Base-by-base conservation (phyloP, 78 protist species). In the Guillardia theta region DNA sequence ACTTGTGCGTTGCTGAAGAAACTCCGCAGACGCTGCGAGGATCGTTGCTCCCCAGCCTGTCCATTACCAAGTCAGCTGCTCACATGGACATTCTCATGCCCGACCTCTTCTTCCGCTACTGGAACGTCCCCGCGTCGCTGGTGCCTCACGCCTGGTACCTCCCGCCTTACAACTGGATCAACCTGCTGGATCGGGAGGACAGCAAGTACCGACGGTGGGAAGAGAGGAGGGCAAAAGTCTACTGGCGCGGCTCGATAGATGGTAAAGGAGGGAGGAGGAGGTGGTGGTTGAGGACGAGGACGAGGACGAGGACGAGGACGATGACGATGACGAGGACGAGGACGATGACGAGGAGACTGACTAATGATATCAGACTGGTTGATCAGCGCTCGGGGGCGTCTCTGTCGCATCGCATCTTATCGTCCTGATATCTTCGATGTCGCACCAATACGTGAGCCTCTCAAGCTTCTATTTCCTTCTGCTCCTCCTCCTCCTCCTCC, bases 21-120 rank as follows among this genome's bases (percentile, higher is more conserved):
- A 33, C 45, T 24, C 83, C 83, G 41, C 83, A 24, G 83, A 33
- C 41, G 83, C 83, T 70, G 45, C 83, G 83, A 15, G 83, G 36
- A 22, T 24, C 45, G 45, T 36, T 36, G 46, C 6, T 33, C 46
- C 83, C 83, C n/a, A 1, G 27, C 10, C 9, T 70, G 41, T 4
- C 83, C n/a, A 10, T 10, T 24, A 70, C 83, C 41, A 24, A 33
- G 83, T 33, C 45, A 12, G 83, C 41, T 15, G 83, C 83, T 4
- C 83, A 70, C 83, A 70, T 70, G 83, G 83, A 70, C 83, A 70
- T 70, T 43, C 83, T 70, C 27, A 33, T 70, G 46, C 83, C 83
- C 33, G 83, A 70, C 83, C 36, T 70, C 83, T 70, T 70, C 83
- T 70, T 70, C 83, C 9, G 22, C 36, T 70, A 70, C 83, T 70